Evolutionary conservation across 371 early-diverging fungal species (phyloP).

Genomic region (Rhizopus stolonifer): DNA sequence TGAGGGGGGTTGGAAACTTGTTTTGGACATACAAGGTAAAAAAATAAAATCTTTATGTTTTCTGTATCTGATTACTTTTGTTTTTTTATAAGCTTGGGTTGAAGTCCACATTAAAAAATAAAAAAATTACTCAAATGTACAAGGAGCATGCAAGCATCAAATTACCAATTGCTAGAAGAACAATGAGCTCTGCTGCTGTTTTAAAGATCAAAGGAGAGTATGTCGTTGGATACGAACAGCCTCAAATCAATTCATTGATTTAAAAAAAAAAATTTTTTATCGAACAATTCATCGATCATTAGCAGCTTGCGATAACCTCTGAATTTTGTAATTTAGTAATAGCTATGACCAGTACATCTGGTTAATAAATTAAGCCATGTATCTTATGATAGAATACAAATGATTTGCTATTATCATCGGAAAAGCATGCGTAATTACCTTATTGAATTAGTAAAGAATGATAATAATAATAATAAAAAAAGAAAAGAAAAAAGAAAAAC

Average conservation of each 20-base stretch:
- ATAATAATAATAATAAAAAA: no score
- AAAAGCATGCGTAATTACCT: no score
- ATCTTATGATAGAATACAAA: no score
- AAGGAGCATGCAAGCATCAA: slow-evolving; percentile 5
- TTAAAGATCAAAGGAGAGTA: slow-evolving; percentile 13
- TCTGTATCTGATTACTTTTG: slow-evolving; percentile 4
- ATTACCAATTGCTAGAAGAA: slow-evolving; percentile 2
- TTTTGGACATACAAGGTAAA: slow-evolving; percentile 12
- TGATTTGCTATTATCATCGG: no score
- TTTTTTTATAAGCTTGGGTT: slow-evolving; percentile 4
- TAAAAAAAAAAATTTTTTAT: no score
- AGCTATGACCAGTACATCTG: no score
- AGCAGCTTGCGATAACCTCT: no score
- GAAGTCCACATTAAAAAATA: slow-evolving; percentile 1
- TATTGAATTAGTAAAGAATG: no score
- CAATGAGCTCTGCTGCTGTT: slow-evolving; percentile 4
- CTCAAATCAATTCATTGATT: neutral
- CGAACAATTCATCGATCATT: no score
- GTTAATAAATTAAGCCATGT: no score
- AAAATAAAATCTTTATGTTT: slow-evolving; percentile 4
- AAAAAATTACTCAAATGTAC: slow-evolving; percentile 1
- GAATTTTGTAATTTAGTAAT: no score
- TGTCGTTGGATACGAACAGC: slow-evolving; percentile 9
- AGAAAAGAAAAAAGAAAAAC: no score
- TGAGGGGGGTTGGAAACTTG: slow-evolving; percentile 8